These are phyloP conservation scores for Kalaharituber pfeilii DNA, from an alignment of 2,329 filamentous ascomycete species.

Conservation along the genomic window DNA sequence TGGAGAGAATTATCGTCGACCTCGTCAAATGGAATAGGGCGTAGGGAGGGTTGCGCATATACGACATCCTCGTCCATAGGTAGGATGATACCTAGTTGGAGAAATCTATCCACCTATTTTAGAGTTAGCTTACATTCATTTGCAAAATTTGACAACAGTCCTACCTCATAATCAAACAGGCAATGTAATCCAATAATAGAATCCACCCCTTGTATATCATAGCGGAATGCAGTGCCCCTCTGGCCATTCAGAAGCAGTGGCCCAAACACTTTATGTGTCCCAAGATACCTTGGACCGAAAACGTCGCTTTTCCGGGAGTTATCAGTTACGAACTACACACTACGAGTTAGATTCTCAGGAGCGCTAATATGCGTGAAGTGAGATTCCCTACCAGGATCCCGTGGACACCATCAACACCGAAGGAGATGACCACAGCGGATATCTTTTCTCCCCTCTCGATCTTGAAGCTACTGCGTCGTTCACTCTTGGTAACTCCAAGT, in stretches of 20 bases:
- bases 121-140: not conserved
- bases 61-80: conserved; percentile 2
- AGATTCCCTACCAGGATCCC: conserved; percentile 16
- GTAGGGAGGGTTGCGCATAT: not conserved
- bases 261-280: conserved; percentile 20
- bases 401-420: conserved; percentile 17
- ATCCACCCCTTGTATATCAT: conserved; percentile 10
- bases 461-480: conserved; percentile 7
- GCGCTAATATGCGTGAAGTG: not conserved
- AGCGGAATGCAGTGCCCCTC: conserved; percentile 5
- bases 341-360: not conserved
- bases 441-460: conserved; percentile 10
- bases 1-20: not conserved
- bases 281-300: conserved; percentile 20
- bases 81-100: conserved; percentile 19
- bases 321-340: conserved; percentile 17
- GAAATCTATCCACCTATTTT: conserved; percentile 13
- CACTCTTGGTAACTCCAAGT: conserved; percentile 5
- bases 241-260: conserved; percentile 12
- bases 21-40: conserved; percentile 16
- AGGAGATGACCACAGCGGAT: conserved; percentile 16
- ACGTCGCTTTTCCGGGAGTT: conserved; percentile 9
- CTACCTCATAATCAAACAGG: conserved; percentile 19
- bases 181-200: conserved; percentile 19
- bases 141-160: not conserved